Base-by-base conservation (phyloP, 129 eudicot species). In the Ambrosia trifida region DNA sequence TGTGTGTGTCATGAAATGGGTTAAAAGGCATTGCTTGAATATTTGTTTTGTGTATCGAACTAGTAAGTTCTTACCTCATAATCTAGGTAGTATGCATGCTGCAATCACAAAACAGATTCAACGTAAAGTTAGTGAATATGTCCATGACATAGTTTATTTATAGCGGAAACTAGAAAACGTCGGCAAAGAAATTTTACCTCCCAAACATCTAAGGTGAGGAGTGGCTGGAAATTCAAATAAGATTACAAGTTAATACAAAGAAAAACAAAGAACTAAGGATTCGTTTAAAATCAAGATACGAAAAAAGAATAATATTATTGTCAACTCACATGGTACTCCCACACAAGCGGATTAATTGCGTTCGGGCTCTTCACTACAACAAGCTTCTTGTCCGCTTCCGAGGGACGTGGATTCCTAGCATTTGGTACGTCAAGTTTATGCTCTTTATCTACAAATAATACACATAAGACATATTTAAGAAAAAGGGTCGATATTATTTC, bases 31-130 rank as follows among this genome's bases (percentile, higher is more conserved):
- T 47, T 33, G 70, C 50, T 46, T 72, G 30, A 8, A 73, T 11
- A 63, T 7, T 8, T n/a, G 16, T 50, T 30, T 66, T 4, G 3
- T 49, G 60, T 33, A 19, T 68, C 20, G 54, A 32, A 60, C 14
- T 14, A 33, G 43, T 54, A 71, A 57, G 73, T 66, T 66, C 41
- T 75, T 75, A 75, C 79, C 79, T 88, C 91, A 65, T 54, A 95
- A 81, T 90, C 99, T 7, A 95, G 85, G 85, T 88, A 95, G 78
- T 95, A 95, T 18, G 99, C 93, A 81, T 95, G 99, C 97, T 91
- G 97, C 78, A 14, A 70, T 46, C 41, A 69, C 17, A 75, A 74
- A 32, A 41, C 11, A 17, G 5, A 61, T 69, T 53, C 33, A 30
- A 45, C 52, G 72, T 24, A 30, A 77, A 64, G 20, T 24, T 51